Evolutionary conservation across 2,329 filamentous ascomycete species (phyloP), one percentile per base, ranked within the genome.

Genomic region (Escovopsis sp.): DNA sequence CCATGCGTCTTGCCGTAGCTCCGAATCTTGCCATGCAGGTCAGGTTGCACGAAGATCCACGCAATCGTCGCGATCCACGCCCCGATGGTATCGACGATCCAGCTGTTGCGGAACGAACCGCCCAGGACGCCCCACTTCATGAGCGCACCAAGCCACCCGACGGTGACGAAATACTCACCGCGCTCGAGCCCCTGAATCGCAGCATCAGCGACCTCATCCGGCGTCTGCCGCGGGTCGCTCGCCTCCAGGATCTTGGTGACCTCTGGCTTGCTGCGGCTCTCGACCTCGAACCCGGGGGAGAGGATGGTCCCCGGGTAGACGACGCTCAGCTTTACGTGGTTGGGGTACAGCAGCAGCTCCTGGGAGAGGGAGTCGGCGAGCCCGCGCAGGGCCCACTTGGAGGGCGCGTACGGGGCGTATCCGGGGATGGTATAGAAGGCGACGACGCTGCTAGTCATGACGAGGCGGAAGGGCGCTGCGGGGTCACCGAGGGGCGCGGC

Each of bases 341-440:
- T 81, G 36, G 88, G 87, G 66, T 96, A 98, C 40, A 95, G 67
- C 52, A 86, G 69, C 35, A 93, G 66, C 63, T 98, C 91, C 55
- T 89, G 84, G 16, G 76, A 77, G 39, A 98, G 68, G 0, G 79
- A 81, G 57, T 98, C 91, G 41, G 83, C 82, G 12, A 98, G 70
- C 13, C 78, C 81, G 44, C 86, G 79, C 50, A 98, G 69, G 2
- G 91, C 91, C 41, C 80, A 79, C 64, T 98, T 98, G 43, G 81
- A 71, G 3, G 89, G 85, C 1, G 79, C 74, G 61, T 98, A 98
- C 0, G 85, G 74, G 0, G 70, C 72, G 61, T 98, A 98, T 24
- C 91, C 91, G 11, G 80, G 74, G 30, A 94, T 60, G 11, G 84
- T 75, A 52, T 81, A 79, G 52, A 94, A 81, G 2, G 82, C 82